Conservation (phyloP, 495 filamentous ascomycete species). For the Hypoxylon fuscum region DNA sequence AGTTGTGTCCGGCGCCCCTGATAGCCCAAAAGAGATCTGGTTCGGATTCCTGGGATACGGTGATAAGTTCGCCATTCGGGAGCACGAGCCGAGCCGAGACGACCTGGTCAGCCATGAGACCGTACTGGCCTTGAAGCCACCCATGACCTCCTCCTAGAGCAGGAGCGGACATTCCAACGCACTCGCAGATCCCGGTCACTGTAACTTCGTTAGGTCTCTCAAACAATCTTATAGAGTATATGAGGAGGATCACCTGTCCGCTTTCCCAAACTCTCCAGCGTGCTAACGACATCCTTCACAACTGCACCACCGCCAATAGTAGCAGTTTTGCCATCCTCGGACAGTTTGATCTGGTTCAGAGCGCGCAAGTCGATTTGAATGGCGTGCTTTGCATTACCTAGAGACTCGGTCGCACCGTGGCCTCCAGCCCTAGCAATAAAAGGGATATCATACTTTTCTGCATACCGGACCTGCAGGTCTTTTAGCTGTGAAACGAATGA, state of each 20-base stretch:
- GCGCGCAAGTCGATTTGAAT: conserved; percentile 45
- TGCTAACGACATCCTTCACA: conserved; percentile 21
- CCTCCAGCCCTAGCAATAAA: conserved; percentile 28
- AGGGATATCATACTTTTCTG: conserved; percentile 4
- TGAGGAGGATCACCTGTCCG: conserved; percentile 26
- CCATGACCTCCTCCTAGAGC: conserved; percentile 63
- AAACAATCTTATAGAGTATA: neutral
- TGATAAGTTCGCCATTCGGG: conserved; percentile 53
- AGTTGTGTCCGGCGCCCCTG: conserved; percentile 64
- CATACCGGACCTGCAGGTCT: conserved; percentile 50
- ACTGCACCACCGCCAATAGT: conserved; percentile 58
- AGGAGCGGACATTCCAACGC: conserved; percentile 55
- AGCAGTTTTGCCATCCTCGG: conserved; percentile 50
- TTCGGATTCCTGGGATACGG: conserved; percentile 43
- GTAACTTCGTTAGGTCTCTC: neutral
- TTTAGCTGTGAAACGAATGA: too few species aligned
- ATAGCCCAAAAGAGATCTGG: conserved; percentile 61
- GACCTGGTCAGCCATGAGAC: conserved; percentile 61
- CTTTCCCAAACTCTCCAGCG: conserved; percentile 24
- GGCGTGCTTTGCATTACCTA: conserved; percentile 14
- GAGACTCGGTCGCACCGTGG: conserved; percentile 19
- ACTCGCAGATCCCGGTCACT: conserved; percentile 58
- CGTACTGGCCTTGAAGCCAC: conserved; percentile 58
- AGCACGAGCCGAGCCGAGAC: conserved; percentile 58
- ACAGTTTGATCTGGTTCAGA: conserved; percentile 41